A percentile compares a stretch with the other conserved stretches of the same genome.
phyloP scores from a whole-genome alignment of 441 rosid species.

The Eruca vesicaria region DNA sequence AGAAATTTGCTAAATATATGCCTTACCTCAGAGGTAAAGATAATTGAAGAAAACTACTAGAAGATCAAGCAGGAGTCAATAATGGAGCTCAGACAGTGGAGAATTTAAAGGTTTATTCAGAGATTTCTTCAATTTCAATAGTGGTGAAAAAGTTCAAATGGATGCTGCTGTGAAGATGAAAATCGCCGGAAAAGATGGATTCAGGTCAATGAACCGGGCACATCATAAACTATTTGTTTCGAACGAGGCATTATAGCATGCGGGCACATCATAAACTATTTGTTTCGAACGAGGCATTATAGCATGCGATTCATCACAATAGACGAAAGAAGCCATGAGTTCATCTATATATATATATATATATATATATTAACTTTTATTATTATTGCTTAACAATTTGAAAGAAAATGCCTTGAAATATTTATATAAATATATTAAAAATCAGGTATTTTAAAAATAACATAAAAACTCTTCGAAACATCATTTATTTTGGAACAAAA shows the following conservation, averaged over 20 bases:
- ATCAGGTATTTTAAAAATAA: too few species aligned
- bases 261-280: neutral
- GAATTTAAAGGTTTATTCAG: too few species aligned
- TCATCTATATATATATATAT: constrained; percentile 18
- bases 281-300: neutral
- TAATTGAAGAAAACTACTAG: too few species aligned
- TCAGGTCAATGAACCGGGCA: constrained; percentile 4
- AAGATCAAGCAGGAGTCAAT: too few species aligned
- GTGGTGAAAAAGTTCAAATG: neutral
- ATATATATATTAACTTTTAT: neutral
- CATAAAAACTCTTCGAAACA: too few species aligned
- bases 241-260: too few species aligned
- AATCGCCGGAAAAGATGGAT: constrained; percentile 12
- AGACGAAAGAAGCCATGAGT: constrained; percentile 22
- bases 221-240: constrained; percentile 1
- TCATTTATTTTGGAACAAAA: too few species aligned
- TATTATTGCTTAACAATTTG: neutral
- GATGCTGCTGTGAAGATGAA: constrained; percentile 6
- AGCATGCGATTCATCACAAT: constrained; percentile 1
- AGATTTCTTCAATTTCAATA: neutral
- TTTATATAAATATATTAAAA: neutral
- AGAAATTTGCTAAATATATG: neutral
- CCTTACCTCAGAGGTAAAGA: neutral
- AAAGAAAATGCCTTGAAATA: neutral
- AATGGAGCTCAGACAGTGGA: too few species aligned